Evolutionary conservation across 2,329 filamentous ascomycete genomes (phyloP).

Genomic region (Samsoniella hepiali): DNA sequence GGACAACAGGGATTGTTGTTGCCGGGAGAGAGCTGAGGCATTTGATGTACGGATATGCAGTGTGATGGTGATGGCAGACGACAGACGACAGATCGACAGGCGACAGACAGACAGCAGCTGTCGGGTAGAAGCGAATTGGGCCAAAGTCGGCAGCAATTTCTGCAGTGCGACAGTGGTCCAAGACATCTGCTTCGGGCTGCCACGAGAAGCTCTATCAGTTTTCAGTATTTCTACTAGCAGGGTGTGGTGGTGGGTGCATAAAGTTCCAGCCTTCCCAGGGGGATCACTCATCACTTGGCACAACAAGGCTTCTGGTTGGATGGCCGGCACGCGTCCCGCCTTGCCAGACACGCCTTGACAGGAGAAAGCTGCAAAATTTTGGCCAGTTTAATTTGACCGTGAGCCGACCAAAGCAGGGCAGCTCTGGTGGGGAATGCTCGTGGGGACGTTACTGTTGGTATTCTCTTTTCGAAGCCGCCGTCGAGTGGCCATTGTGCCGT

Average conservation of each 20-base stretch:
- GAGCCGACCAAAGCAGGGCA: not conserved
- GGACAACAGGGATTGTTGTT: not conserved
- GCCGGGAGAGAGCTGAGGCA: not conserved
- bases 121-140: not conserved
- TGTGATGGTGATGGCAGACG: not conserved
- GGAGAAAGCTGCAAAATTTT: not conserved
- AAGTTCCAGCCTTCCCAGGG: not conserved
- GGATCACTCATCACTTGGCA: not conserved
- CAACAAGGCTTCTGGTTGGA: not conserved
- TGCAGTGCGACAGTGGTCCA: not conserved
- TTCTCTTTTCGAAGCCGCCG: not conserved
- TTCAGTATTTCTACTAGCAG: not conserved
- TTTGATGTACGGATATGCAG: not conserved
- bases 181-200: not conserved
- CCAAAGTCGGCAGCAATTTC: conserved; percentile 4
- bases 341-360: conserved; percentile 2
- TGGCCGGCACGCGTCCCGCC: conserved; percentile 1
- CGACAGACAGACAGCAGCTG: not conserved
- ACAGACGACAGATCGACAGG: too few species aligned
- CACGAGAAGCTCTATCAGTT: not conserved
- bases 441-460: not conserved
- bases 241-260: not conserved
- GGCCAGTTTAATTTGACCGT: not conserved
- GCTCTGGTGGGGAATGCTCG: conserved; percentile 3
- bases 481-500: not conserved